Conservation (phyloP, 176 grass and related monocot species). For the Eremochloa ophiuroides region DNA sequence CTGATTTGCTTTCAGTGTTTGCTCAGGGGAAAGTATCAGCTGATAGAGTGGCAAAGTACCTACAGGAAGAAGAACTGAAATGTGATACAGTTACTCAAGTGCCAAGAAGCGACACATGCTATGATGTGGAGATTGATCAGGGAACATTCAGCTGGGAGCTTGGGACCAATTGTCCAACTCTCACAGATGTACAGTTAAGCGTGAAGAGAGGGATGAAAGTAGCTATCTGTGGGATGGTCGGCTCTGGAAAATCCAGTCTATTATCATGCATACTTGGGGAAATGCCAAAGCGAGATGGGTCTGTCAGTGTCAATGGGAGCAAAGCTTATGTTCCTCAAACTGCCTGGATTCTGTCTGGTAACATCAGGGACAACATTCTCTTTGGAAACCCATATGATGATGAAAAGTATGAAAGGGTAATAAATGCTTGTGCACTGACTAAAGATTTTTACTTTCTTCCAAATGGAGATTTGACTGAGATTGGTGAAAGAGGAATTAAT, state of each 20-base stretch:
- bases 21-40: conserved; percentile 90
- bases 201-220: conserved; percentile 88
- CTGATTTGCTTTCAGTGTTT: conserved; percentile 83
- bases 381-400: conserved; percentile 75
- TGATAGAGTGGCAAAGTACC: conserved; percentile 74
- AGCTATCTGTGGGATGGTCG: conserved; percentile 81
- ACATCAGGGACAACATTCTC: conserved; percentile 87
- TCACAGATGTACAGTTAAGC: conserved; percentile 58
- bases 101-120: conserved; percentile 41
- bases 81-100: conserved; percentile 49
- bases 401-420: conserved; percentile 63
- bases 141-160: conserved; percentile 74
- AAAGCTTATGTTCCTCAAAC: conserved; percentile 95
- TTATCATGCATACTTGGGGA: conserved; percentile 91
- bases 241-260: conserved; percentile 88
- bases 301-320: conserved; percentile 60
- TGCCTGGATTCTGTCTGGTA: conserved; percentile 90
- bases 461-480: conserved; percentile 89
- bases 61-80: conserved; percentile 82
- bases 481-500: conserved; percentile 97
- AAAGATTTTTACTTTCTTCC: conserved; percentile 86
- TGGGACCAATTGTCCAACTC: conserved; percentile 51
- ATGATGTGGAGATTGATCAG: conserved; percentile 61
- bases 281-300: conserved; percentile 62
- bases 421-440: conserved; percentile 62